phyloP scores from a whole-genome alignment of 139 green algal species.

The Chlorella vulgaris region DNA sequence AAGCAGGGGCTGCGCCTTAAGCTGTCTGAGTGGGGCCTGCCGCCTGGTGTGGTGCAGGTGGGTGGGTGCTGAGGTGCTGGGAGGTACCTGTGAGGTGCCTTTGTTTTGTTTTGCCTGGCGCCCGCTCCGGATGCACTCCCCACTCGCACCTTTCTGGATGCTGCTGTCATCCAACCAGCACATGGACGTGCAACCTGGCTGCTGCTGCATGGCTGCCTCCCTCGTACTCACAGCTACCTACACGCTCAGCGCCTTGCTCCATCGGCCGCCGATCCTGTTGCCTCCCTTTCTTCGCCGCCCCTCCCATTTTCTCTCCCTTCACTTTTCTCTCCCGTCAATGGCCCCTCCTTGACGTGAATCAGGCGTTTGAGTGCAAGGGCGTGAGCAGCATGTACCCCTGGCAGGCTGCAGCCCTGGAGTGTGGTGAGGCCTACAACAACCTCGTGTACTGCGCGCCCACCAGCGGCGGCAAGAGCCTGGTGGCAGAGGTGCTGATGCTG shows the following conservation, averaged over 20 bases:
- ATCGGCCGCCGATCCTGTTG: no score
- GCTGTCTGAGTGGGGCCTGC: slow-evolving; percentile 56
- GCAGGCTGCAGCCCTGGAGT: slow-evolving; percentile 75
- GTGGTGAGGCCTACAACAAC: slow-evolving; percentile 46
- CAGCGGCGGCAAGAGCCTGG: slow-evolving; percentile 83
- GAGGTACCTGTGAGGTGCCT: background rate
- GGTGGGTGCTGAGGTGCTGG: background rate
- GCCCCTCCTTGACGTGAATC: no score
- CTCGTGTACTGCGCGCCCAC: slow-evolving; percentile 89
- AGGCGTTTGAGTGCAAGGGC: slow-evolving; percentile 54
- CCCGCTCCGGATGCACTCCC: no score
- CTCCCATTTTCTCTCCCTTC: no score
- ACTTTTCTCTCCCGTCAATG: background rate
- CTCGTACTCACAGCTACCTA: no score
- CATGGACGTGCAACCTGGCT: no score
- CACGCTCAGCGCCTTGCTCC: no score
- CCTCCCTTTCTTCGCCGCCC: no score
- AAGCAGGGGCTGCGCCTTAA: slow-evolving; percentile 31
- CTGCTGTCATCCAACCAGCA: no score
- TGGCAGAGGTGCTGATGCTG: slow-evolving; percentile 85
- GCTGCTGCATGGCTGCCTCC: background rate
- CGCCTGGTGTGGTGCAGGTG: slow-evolving; percentile 46
- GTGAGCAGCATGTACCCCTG: slow-evolving; percentile 73
- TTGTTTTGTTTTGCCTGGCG: background rate
- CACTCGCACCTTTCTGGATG: no score